Evolutionary conservation across 495 filamentous ascomycete genomes (phyloP), one percentile per base, ranked within the genome.

Genomic region (Xylaria cubensis): DNA sequence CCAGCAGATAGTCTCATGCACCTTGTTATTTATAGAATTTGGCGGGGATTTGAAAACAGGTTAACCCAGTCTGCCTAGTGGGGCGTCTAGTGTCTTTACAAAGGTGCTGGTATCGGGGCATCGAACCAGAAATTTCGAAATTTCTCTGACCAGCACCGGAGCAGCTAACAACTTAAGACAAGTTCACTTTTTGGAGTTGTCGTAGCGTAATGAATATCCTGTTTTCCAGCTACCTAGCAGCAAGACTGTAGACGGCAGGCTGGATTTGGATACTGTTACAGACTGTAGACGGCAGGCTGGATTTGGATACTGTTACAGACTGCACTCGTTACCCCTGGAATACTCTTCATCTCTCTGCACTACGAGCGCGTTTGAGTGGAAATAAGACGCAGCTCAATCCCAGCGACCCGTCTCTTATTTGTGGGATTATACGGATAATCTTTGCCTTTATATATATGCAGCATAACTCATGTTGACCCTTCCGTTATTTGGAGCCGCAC

Each of bases 1-100:
- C 56, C 58, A 39, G 46, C 17, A 59, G 36, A 67, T 72, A 72
- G 70, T 64, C 2, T 64, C 63, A 72, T 72, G 70, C 70, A 67
- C 6, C n/a, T 2, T 48, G 39, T 55, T 72, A 72, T 72, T 72
- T 72, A 39, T 72, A 72, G 70, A 72, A 48, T 48, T 42, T 41
- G 51, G 29, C 51, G 39, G 70, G 63, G 62, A 50, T 64, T 64
- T n/a, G 53, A 56, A 32, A 24, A 29, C 53, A 17, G 17, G 12
- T 26, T 26, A 10, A 53, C 21, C 51, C 29, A 24, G 51, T 26
- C 51, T 55, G 8, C 26, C 53, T 56, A 9, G 53, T 56, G 24
- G 53, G 26, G 53, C 6, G 24, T 29, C 24, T 39, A 58, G 55
- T 58, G 29, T 58, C n/a, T n/a, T 61, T 39, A 55, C 51, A 3